Percentiles rank a stretch among this genome's conserved stretches.
These are phyloP conservation scores for Melocanna baccifera DNA, from an alignment of 176 grass and related monocot genomes.

Conservation along the genomic window DNA sequence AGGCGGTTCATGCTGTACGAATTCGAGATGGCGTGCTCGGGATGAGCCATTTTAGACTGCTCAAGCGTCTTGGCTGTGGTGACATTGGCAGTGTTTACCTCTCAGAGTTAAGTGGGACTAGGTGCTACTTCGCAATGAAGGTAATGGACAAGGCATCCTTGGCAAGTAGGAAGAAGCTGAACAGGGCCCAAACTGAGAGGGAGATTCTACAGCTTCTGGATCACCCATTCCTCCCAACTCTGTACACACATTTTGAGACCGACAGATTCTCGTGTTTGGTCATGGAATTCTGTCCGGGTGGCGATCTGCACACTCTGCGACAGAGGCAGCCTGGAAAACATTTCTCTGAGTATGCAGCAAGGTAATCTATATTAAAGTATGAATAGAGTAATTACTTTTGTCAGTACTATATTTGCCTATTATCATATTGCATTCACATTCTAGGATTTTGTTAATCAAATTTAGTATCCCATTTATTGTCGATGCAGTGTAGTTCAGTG, in stretches of 20 bases:
- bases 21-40: conserved; percentile 63
- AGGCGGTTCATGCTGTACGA: conserved; percentile 84
- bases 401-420: neutral
- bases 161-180: conserved; percentile 86
- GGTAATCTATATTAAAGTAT: conserved; percentile 42
- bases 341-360: conserved; percentile 86
- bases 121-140: conserved; percentile 97
- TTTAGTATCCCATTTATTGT: neutral
- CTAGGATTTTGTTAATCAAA: neutral
- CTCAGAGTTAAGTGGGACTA: conserved; percentile 84
- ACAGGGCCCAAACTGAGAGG: conserved; percentile 86
- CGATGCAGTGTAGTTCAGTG: neutral
- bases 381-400: neutral
- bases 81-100: conserved; percentile 95
- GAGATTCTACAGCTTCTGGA: conserved; percentile 88
- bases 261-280: conserved; percentile 88
- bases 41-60: conserved; percentile 94
- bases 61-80: conserved; percentile 86
- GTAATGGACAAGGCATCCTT: conserved; percentile 93
- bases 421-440: conserved; percentile 17
- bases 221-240: conserved; percentile 81
- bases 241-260: conserved; percentile 93
- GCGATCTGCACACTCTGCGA: conserved; percentile 86
- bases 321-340: conserved; percentile 79
- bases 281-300: conserved; percentile 97